A percentile compares a stretch with the other conserved stretches of the same genome.
phyloP scores from a whole-genome alignment of 352 stramenopile species.

The Pythium pectinolyticum region DNA sequence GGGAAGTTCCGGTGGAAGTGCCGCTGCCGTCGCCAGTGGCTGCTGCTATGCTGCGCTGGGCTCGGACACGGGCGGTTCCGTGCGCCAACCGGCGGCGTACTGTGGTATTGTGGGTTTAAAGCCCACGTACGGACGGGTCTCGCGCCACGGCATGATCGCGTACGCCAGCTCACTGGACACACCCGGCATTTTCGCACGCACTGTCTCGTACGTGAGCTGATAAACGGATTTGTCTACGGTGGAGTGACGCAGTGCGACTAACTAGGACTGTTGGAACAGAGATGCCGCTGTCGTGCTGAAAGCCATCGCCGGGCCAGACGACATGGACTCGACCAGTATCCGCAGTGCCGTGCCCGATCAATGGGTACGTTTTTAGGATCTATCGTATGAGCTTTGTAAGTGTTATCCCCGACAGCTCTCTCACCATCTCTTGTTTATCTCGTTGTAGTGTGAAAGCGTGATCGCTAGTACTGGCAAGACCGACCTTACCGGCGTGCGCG shows the following conservation, averaged over 20 bases:
- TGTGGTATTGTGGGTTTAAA: conserved; percentile 97
- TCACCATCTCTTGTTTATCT: conserved; percentile 1
- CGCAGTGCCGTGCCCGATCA: conserved; percentile 38
- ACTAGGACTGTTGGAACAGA: conserved; percentile 26
- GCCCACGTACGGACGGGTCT: conserved; percentile 97
- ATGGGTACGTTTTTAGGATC: conserved; percentile 46
- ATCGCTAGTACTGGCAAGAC: conserved; percentile 30
- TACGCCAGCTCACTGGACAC: conserved; percentile 97
- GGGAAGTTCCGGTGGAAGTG: conserved; percentile 94
- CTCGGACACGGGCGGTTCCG: conserved; percentile 97
- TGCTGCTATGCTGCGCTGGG: conserved; percentile 92
- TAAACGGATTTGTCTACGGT: too few relatives aligned
- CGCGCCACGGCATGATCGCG: conserved; percentile 94
- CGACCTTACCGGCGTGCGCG: conserved; percentile 73
- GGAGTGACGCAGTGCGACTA: too few relatives aligned
- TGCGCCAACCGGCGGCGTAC: conserved; percentile 95
- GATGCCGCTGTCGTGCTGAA: conserved; percentile 80
- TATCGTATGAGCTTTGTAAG: neutral
- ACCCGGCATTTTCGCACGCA: conserved; percentile 91
- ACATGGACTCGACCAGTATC: conserved; percentile 83
- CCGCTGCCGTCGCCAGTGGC: conserved; percentile 91
- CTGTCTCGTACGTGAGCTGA: conserved; percentile 50
- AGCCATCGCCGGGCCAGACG: conserved; percentile 76
- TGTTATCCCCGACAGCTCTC: too few relatives aligned
- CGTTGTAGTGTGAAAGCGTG: conserved; percentile 37